phyloP scores from a whole-genome alignment of 2,329 filamentous ascomycete genomes.

The Apiospora phragmitis region DNA sequence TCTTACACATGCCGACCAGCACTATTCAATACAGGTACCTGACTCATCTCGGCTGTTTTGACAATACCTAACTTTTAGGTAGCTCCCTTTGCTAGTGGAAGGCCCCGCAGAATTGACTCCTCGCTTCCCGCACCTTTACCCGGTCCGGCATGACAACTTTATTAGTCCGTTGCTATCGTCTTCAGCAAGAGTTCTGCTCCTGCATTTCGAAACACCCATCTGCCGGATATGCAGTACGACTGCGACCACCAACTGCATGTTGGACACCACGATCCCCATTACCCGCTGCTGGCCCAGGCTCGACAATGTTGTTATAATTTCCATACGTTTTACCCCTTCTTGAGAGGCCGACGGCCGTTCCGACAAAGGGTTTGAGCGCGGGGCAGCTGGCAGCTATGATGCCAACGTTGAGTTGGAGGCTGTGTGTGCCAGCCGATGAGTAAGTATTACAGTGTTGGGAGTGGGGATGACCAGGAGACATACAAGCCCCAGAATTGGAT shows the following conservation, averaged over 20 bases:
- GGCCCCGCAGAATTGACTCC: not conserved
- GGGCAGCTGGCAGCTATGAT: slow-evolving; percentile 42
- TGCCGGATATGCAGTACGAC: not conserved
- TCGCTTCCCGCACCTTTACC: not conserved
- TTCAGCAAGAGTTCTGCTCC: not conserved
- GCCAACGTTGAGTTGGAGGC: slow-evolving; percentile 41
- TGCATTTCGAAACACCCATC: not conserved
- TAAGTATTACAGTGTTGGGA: too few species aligned
- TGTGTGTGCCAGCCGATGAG: slow-evolving; percentile 17
- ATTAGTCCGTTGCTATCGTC: not conserved
- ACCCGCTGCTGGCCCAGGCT: not conserved
- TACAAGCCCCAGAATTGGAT: slow-evolving; percentile 24
- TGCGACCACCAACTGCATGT: not conserved
- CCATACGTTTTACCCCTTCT: not conserved
- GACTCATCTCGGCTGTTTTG: too few species aligned
- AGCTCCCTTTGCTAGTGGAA: not conserved
- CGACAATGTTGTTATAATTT: not conserved
- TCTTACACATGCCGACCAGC: too few species aligned
- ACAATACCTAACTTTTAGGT: too few species aligned
- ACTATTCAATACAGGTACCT: too few species aligned
- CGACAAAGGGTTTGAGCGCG: slow-evolving; percentile 28
- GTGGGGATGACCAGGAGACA: slow-evolving; percentile 15
- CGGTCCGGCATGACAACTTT: too few species aligned
- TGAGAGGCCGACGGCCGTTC: not conserved
- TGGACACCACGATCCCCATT: not conserved